Evolutionary conservation across 2,329 filamentous ascomycete genomes (phyloP), one percentile per base, ranked within the genome.

Genomic region (Coleophoma crateriformis): DNA sequence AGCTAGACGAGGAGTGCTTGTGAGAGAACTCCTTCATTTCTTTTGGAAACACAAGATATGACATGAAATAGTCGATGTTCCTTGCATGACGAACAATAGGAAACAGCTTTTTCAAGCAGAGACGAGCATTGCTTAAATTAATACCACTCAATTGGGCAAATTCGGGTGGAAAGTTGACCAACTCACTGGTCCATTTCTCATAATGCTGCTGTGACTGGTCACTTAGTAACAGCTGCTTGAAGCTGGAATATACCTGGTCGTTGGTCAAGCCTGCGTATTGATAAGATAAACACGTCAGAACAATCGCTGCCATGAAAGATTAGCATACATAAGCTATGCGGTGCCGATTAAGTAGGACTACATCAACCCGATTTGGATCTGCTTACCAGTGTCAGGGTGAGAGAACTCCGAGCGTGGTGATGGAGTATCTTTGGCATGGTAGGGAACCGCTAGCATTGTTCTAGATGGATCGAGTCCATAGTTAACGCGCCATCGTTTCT

Each of bases 401-500:
- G 78, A 79, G 56, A 81, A 84, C 53, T 84, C 79, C 0, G 80
- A 76, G 2, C 75, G 69, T 0, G 68, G 64, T 0, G 75, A 68
- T 0, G 79, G 81, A 2, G 55, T 71, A 43, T 80, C 80, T 48
- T 84, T 84, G 0, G 78, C 79, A 10, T 68, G 69, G 54, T 74
- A 85, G 0, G 80, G 82, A 0, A 85, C 78, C 0, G 76, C 76
- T 0, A 84, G 68, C 42, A 62, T 66, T 0, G 73, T 77, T 2
- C 77, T 62, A 1, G 48, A 56, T 0, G 55, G 50, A 55, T 80
- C 73, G 0, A 77, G 65, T 0, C 84, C 83, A 49, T 82, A 87
- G 49, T 85, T 75, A 0, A 87, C 82, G 4, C 76, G 65, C 79
- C 79, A 87, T 1, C 82, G 68, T 55, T 85, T 86, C n/a, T 74